A percentile compares a stretch with the other conserved stretches of the same genome.
These are phyloP conservation scores for Phytomonas sp. DNA, from an alignment of 208 protist genomes.

Conservation along the genomic window DNA sequence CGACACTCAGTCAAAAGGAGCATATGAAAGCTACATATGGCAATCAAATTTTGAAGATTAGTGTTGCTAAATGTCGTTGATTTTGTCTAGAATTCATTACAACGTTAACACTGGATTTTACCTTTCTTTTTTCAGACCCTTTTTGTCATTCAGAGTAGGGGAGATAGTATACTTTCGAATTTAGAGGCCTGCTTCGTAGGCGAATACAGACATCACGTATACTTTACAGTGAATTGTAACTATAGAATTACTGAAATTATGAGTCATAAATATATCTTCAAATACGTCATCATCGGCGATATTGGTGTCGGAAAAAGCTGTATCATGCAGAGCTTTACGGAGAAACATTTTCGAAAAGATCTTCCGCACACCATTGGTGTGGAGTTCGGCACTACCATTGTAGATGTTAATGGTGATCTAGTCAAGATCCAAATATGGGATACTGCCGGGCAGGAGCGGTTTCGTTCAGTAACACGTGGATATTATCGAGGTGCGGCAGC, in stretches of 20 bases:
- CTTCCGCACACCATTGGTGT: slow-evolving; percentile 97
- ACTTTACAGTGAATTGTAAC: neutral
- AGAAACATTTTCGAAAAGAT: slow-evolving; percentile 93
- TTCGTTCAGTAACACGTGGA: slow-evolving; percentile 90
- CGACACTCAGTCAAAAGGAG: neutral
- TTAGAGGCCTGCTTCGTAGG: neutral
- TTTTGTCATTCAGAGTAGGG: slow-evolving; percentile 9
- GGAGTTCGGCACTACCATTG: slow-evolving; percentile 95
- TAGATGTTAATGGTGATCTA: slow-evolving; percentile 91
- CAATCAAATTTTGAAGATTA: neutral
- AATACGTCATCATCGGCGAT: slow-evolving; percentile 98
- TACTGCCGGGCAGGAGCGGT: slow-evolving; percentile 89
- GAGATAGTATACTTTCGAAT: neutral
- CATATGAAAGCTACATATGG: neutral
- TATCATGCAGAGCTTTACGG: slow-evolving; percentile 97
- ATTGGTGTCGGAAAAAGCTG: slow-evolving; percentile 97
- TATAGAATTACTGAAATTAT: slow-evolving; percentile 16
- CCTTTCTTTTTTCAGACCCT: slow-evolving; percentile 3
- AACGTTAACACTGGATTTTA: slow-evolving; percentile 4
- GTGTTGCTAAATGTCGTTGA: neutral
- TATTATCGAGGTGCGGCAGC: slow-evolving; percentile 95
- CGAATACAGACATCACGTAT: neutral
- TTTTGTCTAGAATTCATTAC: neutral
- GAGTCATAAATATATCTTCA: slow-evolving; percentile 94
- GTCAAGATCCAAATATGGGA: slow-evolving; percentile 98